Conservation (phyloP, 2,329 filamentous ascomycete species). For the Neospermospora avenae region DNA sequence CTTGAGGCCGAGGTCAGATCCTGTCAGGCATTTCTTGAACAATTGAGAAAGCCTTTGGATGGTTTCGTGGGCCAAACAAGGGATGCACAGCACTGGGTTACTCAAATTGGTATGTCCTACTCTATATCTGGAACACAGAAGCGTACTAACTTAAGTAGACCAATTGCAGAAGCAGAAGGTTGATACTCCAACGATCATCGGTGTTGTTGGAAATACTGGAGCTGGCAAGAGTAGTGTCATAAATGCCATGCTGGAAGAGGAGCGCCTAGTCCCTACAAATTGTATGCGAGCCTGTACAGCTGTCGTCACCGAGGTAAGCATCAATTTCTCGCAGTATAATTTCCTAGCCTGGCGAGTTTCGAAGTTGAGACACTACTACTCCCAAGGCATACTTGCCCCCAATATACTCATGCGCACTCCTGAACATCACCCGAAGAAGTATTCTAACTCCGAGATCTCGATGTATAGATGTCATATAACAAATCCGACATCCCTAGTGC, state of each 20-base stretch:
- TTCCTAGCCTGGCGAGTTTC: too few relatives aligned
- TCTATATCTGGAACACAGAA: background rate
- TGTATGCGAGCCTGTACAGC: conserved; percentile 48
- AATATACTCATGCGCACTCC: too few relatives aligned
- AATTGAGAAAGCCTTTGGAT: conserved; percentile 25
- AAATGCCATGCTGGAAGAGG: conserved; percentile 41
- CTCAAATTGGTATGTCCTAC: conserved; percentile 24
- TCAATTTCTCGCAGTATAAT: too few relatives aligned
- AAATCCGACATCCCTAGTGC: conserved; percentile 31
- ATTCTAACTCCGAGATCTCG: too few relatives aligned
- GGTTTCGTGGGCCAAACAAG: conserved; percentile 10
- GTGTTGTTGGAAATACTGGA: conserved; percentile 23
- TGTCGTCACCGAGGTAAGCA: conserved; percentile 46
- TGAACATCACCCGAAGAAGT: too few relatives aligned
- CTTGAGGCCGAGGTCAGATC: conserved; percentile 30
- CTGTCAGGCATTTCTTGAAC: conserved; percentile 24
- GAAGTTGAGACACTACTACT: too few relatives aligned
- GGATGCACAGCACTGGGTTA: conserved; percentile 29
- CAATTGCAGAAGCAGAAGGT: conserved; percentile 24
- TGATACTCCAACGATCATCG: conserved; percentile 25
- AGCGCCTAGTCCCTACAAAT: conserved; percentile 45
- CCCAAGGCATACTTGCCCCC: too few relatives aligned
- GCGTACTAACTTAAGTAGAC: conserved; percentile 6
- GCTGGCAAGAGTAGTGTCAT: conserved; percentile 21
- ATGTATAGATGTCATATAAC: conserved; percentile 45